Evolutionary conservation across 352 stramenopile species (phyloP).

Genomic region (Phytophthora fragariae): DNA sequence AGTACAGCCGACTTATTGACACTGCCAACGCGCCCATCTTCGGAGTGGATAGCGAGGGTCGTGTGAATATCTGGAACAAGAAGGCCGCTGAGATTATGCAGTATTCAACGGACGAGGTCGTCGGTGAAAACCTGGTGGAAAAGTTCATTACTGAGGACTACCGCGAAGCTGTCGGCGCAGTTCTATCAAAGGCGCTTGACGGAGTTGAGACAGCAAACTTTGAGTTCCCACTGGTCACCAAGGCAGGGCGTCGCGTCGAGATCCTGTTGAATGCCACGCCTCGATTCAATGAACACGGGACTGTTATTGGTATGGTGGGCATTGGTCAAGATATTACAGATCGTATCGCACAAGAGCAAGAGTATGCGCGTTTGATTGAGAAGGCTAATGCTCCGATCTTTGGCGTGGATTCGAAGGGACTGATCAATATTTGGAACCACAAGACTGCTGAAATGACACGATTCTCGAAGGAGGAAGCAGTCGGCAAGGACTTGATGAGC

Average conservation of each 20-base stretch:
- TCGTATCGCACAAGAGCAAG: slow-evolving; percentile 76
- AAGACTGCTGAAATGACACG: slow-evolving; percentile 91
- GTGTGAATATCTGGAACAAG: slow-evolving; percentile 93
- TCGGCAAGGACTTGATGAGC: slow-evolving; percentile 79
- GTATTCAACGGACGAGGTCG: slow-evolving; percentile 89
- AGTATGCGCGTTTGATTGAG: slow-evolving; percentile 88
- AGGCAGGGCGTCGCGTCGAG: slow-evolving; percentile 77
- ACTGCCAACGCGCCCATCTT: slow-evolving; percentile 93
- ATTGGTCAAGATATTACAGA: slow-evolving; percentile 90
- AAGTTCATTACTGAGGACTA: slow-evolving; percentile 91
- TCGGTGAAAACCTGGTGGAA: slow-evolving; percentile 90
- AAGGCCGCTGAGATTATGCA: slow-evolving; percentile 92
- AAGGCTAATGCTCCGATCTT: slow-evolving; percentile 93
- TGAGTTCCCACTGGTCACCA: slow-evolving; percentile 88
- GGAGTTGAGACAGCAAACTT: slow-evolving; percentile 84
- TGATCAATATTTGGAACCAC: slow-evolving; percentile 93
- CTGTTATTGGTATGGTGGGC: slow-evolving; percentile 89
- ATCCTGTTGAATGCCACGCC: slow-evolving; percentile 90
- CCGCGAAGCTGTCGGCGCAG: slow-evolving; percentile 59
- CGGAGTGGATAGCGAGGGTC: slow-evolving; percentile 81
- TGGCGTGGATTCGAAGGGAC: slow-evolving; percentile 77
- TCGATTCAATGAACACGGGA: slow-evolving; percentile 80
- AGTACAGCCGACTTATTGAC: slow-evolving; percentile 89
- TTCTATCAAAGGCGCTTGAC: slow-evolving; percentile 68
- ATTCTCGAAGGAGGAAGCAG: slow-evolving; percentile 89